These are phyloP conservation scores for Backusella macrospora DNA, from an alignment of 192 early-diverging fungal species.

Conservation along the genomic window DNA sequence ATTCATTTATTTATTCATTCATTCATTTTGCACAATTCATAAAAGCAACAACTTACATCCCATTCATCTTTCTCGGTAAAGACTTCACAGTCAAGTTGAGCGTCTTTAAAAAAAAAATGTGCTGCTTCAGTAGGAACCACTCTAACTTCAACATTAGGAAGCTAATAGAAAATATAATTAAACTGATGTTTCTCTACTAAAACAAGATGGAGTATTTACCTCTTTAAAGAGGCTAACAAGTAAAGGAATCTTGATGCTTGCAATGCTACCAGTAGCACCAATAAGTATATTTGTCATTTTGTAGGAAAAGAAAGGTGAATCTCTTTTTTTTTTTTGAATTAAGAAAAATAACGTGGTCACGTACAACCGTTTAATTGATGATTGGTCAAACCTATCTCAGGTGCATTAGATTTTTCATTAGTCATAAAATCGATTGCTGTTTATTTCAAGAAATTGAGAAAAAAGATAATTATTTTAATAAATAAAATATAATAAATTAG, in stretches of 20 bases:
- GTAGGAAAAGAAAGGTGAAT: neutral
- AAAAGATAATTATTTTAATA: too few relatives aligned
- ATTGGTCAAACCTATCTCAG: too few relatives aligned
- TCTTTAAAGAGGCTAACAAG: slow-evolving; percentile 57
- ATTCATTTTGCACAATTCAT: neutral
- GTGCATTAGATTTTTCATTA: too few relatives aligned
- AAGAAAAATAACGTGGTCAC: neutral
- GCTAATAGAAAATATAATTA: slow-evolving; percentile 20
- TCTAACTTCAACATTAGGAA: slow-evolving; percentile 67
- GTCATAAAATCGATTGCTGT: too few relatives aligned
- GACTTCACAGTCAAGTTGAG: slow-evolving; percentile 53
- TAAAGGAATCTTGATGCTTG: slow-evolving; percentile 84
- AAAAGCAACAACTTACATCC: slow-evolving; percentile 52
- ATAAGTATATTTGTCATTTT: slow-evolving; percentile 61
- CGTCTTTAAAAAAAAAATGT: slow-evolving; percentile 82
- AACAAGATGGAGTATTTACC: neutral
- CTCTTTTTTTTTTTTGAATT: neutral
- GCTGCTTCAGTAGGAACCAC: slow-evolving; percentile 81
- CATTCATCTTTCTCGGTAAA: slow-evolving; percentile 91
- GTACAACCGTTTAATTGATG: too few relatives aligned
- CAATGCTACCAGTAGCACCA: slow-evolving; percentile 88
- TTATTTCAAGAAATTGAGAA: too few relatives aligned
- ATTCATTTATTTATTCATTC: neutral
- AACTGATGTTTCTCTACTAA: neutral
- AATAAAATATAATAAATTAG: too few relatives aligned